Evolutionary conservation across 345 rosid species (phyloP).

Genomic region (Eucalyptus grandis): DNA sequence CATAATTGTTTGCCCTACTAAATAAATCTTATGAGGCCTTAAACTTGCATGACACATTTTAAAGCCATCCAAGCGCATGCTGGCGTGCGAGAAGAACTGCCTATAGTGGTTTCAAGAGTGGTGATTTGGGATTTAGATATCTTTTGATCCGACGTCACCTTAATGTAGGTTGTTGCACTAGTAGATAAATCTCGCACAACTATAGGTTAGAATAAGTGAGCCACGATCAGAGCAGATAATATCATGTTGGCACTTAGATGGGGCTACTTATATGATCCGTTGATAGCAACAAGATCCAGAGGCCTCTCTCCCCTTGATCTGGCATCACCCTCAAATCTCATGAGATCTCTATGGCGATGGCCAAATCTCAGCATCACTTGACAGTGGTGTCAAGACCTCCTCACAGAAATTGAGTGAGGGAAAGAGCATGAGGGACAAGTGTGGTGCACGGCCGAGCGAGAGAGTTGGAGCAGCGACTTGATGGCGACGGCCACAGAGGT

Average conservation of each 20-base stretch:
- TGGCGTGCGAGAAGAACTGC: fast-evolving
- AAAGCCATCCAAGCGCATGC: neutral
- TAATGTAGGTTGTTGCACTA: neutral
- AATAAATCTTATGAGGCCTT: neutral
- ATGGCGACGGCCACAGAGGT: neutral
- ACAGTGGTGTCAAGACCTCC: too few species aligned
- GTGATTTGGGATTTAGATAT: neutral
- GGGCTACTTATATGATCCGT: neutral
- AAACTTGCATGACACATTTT: neutral
- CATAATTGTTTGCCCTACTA: neutral
- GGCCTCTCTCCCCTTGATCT: neutral
- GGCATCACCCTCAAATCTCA: neutral
- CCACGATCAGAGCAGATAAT: neutral
- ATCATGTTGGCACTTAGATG: neutral
- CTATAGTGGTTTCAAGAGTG: neutral
- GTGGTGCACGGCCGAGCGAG: neutral
- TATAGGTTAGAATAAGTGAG: neutral
- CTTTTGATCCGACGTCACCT: neutral
- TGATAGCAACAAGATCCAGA: neutral
- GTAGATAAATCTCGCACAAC: neutral
- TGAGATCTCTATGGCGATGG: neutral
- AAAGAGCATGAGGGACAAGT: neutral
- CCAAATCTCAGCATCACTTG: too few species aligned
- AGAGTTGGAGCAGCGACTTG: neutral
- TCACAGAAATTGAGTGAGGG: neutral